Base-by-base conservation (phyloP, 805 yeast genomes). In the Kregervanrija pseudodelftensis region DNA sequence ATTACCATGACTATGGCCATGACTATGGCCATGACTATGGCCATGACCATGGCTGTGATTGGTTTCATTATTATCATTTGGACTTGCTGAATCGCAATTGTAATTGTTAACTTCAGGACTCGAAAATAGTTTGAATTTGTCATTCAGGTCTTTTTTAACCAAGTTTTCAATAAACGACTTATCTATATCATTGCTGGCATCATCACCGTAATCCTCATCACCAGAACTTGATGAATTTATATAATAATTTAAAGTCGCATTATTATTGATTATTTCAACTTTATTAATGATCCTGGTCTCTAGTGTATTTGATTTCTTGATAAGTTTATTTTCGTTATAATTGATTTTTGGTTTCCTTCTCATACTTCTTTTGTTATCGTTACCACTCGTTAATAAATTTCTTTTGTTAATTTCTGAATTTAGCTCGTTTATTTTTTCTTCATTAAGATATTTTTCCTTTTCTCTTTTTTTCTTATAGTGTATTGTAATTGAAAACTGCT, bases 271-370 rank as follows among this genome's bases (percentile, higher is more conserved):
- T 30, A 17, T 11, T 14, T 16, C 36, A 22, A 22, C 28, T 7
- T 22, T 22, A 7, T 22, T 22, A 5, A 22, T 22, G 28, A 22
- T 22, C 28, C 8, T 22, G 28, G 28, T 22, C 8, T 22, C 28
- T 7, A 22, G 2, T 7, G 28, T 5, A 22, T 22, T 22, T 22
- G 8, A 22, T 22, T 22, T 22, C 7, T 22, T 22, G 28, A 32
- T 17, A 30, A 36, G 44, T 46, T 55, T 57, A 32, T 55, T 57
- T 33, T 58, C 62, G 40, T 53, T 57, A 43, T 58, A 58, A 45
- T 58, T 55, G 7, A 58, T 50, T 16, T 49, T 52, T 13, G 53
- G 49, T 37, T 47, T 44, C 16, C 44, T 49, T 28, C 60, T 46
- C 12, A 45, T 49, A 9, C 50, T 38, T 37, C 61, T 48, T n/a